A percentile compares a stretch with the other conserved stretches of the same genome.
phyloP scores from a whole-genome alignment of 352 stramenopile species.

The Phytopythium cucurbitacearum region DNA sequence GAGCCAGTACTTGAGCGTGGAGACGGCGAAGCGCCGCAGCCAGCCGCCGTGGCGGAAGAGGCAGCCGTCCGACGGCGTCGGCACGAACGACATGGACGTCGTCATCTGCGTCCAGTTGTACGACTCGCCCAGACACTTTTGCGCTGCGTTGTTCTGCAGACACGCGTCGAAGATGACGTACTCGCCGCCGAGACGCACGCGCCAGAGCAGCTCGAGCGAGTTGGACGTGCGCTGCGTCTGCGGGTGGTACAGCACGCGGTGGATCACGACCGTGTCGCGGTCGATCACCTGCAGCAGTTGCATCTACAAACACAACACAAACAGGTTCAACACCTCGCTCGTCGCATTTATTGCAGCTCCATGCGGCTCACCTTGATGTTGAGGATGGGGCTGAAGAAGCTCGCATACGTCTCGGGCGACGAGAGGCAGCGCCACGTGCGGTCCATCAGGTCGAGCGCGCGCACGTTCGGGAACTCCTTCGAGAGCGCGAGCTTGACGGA shows the following conservation, averaged over 20 bases:
- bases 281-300: conserved; percentile 54
- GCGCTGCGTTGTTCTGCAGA: conserved; percentile 48
- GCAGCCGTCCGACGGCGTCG: conserved; percentile 22
- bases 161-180: conserved; percentile 55
- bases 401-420: conserved; percentile 22
- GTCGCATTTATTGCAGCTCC: background rate
- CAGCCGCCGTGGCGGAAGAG: conserved; percentile 49
- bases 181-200: conserved; percentile 34
- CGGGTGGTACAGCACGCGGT: conserved; percentile 55
- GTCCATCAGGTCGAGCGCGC: conserved; percentile 28
- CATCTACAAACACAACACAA: conserved; percentile 11
- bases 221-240: conserved; percentile 46
- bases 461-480: conserved; percentile 34
- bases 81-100: conserved; percentile 41
- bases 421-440: conserved; percentile 32
- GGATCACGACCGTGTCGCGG: conserved; percentile 44
- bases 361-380: conserved; percentile 20
- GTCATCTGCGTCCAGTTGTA: conserved; percentile 51
- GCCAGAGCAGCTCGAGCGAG: conserved; percentile 49
- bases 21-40: conserved; percentile 29
- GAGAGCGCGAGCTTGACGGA: conserved; percentile 42
- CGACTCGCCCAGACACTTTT: conserved; percentile 38
- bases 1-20: conserved; percentile 46
- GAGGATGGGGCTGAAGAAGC: conserved; percentile 34
- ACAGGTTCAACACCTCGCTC: conserved; percentile 1